Evolutionary conservation across 495 filamentous ascomycete genomes (phyloP).

Genomic region (Viridothelium virens): DNA sequence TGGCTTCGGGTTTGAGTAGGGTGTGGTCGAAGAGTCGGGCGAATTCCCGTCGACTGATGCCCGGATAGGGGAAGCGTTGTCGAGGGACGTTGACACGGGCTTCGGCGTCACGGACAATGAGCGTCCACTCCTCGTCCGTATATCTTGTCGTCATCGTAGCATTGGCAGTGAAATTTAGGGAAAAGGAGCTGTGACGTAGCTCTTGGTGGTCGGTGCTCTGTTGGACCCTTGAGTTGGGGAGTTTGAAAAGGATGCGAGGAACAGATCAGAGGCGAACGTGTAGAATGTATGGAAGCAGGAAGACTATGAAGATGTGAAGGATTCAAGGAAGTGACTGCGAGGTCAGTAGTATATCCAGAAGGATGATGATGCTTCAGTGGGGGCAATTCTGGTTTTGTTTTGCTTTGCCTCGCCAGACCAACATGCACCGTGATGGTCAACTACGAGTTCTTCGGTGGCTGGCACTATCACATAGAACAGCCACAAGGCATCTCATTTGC

Average conservation of each 20-base stretch:
- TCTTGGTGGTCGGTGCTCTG: neutral
- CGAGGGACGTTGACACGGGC: slow-evolving; percentile 22
- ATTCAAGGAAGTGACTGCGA: too few relatives aligned
- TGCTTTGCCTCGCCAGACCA: too few relatives aligned
- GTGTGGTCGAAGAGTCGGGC: slow-evolving; percentile 55
- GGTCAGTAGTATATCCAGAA: too few relatives aligned
- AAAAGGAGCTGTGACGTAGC: neutral
- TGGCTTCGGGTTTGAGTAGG: slow-evolving; percentile 49
- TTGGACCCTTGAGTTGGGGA: neutral
- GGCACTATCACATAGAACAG: neutral
- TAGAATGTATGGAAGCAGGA: neutral
- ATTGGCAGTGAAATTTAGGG: neutral
- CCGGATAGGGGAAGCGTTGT: neutral
- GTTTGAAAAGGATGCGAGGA: neutral
- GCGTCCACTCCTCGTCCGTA: slow-evolving; percentile 31
- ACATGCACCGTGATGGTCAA: too few relatives aligned
- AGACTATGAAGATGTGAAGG: neutral
- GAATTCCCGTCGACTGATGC: neutral
- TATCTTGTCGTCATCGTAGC: neutral
- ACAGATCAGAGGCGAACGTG: neutral
- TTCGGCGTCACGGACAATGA: slow-evolving; percentile 21
- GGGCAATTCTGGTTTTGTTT: too few relatives aligned
- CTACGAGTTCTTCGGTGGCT: neutral
- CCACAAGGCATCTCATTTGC: neutral
- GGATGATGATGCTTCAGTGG: too few relatives aligned